Evolutionary conservation across 371 early-diverging fungal genomes (phyloP), one percentile per base, ranked within the genome.

Genomic region (Actinomortierella ambigua): DNA sequence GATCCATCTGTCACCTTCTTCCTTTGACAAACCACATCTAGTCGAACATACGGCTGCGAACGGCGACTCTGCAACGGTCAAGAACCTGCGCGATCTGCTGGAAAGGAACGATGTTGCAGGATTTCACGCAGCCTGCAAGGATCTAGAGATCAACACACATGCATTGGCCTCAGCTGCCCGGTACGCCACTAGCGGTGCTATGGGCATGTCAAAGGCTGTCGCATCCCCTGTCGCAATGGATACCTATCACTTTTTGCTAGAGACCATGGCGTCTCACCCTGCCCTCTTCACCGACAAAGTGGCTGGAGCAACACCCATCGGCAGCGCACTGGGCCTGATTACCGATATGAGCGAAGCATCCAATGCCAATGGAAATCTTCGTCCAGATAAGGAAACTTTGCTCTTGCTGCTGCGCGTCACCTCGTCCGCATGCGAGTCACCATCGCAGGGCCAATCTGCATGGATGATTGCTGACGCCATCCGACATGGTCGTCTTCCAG

Each of bases 271-370:
- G 2, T 40, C 61, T 20, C 11, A 2, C 22, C 11, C 48, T 24
- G 24, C 1, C 22, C 15, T 24, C 8, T 8, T 8, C 24, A 8
- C 24, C 8, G 48, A 8, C 0, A 20, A 29, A 24, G 39, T 34
- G 29, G 14, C 52, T 6, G n/a, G 27, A 40, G 29, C 53, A 41
- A 14, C 48, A 39, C 67, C 73, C 0, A 44, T 73, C 28, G 50
- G 56, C 26, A 66, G 67, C 48, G 73, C 67, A 14, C 41, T 73
- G 17, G 57, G 63, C 26, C 56, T 73, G 46, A 42, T 73, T 50
- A 73, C 73, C 8, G 73, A 63, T 15, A 73, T 73, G 73, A 67
- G 57, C 39, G 52, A 56, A 23, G 63, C 62, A 44, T 66, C 73
- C 22, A 67, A 59, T 34, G 50, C 57, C 46, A 26, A 47, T n/a